These are phyloP conservation scores for Phoma sp. DNA, from an alignment of 2,329 filamentous ascomycete genomes.

Conservation along the genomic window DNA sequence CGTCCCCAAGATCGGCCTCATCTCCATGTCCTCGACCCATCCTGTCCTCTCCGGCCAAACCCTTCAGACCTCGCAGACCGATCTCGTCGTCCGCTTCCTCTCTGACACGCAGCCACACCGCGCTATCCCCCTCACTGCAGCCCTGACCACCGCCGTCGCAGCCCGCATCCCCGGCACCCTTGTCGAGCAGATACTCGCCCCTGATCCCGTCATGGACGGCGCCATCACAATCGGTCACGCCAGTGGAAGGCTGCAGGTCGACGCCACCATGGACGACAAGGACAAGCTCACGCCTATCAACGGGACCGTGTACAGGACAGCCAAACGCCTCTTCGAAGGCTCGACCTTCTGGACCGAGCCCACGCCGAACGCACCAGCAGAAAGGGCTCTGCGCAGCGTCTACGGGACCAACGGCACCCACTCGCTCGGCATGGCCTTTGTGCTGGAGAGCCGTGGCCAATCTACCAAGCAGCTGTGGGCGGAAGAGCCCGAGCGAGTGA, in stretches of 20 bases:
- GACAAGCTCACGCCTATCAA: constrained; percentile 31
- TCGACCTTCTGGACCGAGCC: constrained; percentile 33
- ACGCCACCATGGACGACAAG: constrained; percentile 38
- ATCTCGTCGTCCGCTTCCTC: constrained; percentile 53
- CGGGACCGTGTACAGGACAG: constrained; percentile 47
- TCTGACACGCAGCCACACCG: constrained; percentile 54
- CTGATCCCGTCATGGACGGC: constrained; percentile 33
- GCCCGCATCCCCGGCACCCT: constrained; percentile 47
- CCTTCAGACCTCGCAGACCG: constrained; percentile 40
- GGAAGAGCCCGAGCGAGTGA: background rate
- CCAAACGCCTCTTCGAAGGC: constrained; percentile 47
- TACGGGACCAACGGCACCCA: constrained; percentile 20
- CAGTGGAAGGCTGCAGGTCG: constrained; percentile 47
- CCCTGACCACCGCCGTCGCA: constrained; percentile 52
- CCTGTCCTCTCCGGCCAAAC: constrained; percentile 48
- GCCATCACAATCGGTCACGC: constrained; percentile 50
- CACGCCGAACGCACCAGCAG: background rate
- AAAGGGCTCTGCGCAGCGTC: background rate
- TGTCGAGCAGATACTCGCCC: constrained; percentile 40
- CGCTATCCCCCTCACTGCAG: constrained; percentile 52
- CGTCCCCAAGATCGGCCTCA: constrained; percentile 69
- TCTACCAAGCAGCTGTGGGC: constrained; percentile 14
- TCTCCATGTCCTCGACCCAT: constrained; percentile 53
- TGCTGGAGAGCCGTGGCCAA: constrained; percentile 22
- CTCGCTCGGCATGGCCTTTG: constrained; percentile 33